phyloP scores from a whole-genome alignment of 129 eudicot genomes.

The Saussurea involucrata region DNA sequence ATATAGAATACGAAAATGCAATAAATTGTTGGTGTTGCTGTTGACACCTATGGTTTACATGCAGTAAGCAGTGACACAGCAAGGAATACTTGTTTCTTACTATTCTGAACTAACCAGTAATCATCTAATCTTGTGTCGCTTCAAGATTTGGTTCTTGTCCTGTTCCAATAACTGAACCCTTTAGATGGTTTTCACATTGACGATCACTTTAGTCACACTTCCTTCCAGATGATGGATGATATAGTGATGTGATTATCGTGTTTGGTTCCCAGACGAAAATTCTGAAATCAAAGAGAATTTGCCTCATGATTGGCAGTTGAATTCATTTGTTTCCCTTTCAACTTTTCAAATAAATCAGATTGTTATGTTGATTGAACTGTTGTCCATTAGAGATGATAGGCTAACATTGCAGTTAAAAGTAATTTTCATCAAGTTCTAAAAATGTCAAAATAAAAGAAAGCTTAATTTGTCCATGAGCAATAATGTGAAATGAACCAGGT shows the following conservation, averaged over 20 bases:
- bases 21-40: no score
- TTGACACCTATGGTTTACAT: no score
- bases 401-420: no score
- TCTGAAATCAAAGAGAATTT: not conserved
- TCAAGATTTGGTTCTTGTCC: no score
- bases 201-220: not conserved
- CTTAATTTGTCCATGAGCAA: not conserved
- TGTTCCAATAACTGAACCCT: not conserved
- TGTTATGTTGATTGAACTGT: not conserved
- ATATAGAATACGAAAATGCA: no score
- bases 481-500: not conserved
- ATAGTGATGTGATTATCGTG: not conserved
- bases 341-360: not conserved
- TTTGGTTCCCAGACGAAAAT: no score
- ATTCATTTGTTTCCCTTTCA: no score
- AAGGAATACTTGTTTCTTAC: no score
- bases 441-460: not conserved
- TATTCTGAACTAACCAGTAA: no score
- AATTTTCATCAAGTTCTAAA: no score
- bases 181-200: not conserved
- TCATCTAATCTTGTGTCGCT: no score
- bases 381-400: not conserved
- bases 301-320: not conserved
- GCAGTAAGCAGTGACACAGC: no score
- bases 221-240: not conserved